Conservation (phyloP, 2,329 filamentous ascomycete genomes). For the Neofusicoccum sp. region DNA sequence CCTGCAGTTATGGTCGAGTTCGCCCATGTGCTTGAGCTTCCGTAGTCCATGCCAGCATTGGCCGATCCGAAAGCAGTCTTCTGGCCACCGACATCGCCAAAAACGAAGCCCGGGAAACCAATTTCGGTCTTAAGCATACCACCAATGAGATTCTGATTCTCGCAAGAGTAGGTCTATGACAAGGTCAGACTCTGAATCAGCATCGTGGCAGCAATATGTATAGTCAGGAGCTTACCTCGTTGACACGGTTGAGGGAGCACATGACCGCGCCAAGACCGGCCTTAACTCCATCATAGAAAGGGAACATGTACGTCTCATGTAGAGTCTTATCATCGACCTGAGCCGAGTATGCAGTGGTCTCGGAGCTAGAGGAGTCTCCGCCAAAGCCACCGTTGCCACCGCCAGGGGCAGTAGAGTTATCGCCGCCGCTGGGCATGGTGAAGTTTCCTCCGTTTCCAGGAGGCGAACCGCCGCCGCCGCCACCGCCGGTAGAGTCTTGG, state of each 20-base stretch:
- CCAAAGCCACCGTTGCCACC: conserved; percentile 54
- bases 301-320: conserved; percentile 76
- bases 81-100: conserved; percentile 28
- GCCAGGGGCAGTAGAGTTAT: background rate
- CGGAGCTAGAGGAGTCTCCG: background rate
- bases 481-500: conserved; percentile 61
- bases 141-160: conserved; percentile 46
- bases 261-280: conserved; percentile 73
- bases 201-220: background rate
- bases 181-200: background rate
- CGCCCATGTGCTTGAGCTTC: background rate
- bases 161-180: conserved; percentile 43
- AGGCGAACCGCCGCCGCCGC: conserved; percentile 41
- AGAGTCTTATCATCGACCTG: conserved; percentile 71
- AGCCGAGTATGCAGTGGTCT: conserved; percentile 64
- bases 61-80: conserved; percentile 29
- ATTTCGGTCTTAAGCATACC: conserved; percentile 51
- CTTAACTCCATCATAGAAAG: conserved; percentile 71
- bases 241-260: conserved; percentile 64
- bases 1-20: conserved; percentile 36
- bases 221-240: conserved; percentile 31
- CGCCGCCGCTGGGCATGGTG: background rate
- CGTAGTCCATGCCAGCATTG: conserved; percentile 29
- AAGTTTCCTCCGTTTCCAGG: background rate
- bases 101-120: conserved; percentile 31